Evolutionary conservation across 2,329 filamentous ascomycete species (phyloP).

Genomic region (Microdochium paspali): DNA sequence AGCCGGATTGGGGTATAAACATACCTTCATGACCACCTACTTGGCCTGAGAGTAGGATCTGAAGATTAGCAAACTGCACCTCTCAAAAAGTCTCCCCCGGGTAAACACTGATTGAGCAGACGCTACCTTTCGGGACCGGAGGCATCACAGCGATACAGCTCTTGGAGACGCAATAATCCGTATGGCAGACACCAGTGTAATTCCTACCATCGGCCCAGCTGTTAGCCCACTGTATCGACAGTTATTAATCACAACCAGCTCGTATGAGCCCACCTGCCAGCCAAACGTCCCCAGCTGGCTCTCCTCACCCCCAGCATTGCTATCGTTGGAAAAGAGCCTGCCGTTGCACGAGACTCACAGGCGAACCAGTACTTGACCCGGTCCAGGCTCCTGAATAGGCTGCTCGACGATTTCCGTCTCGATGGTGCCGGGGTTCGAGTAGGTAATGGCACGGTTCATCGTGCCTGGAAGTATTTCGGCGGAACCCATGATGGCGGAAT

Average conservation of each 20-base stretch:
- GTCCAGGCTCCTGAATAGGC: slow-evolving; percentile 11
- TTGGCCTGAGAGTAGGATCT: slow-evolving; percentile 49
- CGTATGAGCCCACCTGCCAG: too few relatives aligned
- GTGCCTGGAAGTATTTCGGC: not conserved
- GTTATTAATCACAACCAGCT: too few relatives aligned
- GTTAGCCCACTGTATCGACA: too few relatives aligned
- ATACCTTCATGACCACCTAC: slow-evolving; percentile 61
- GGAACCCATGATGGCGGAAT: too few relatives aligned
- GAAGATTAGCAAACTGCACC: slow-evolving; percentile 36
- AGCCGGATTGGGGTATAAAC: too few relatives aligned
- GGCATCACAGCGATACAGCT: not conserved
- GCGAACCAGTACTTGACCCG: slow-evolving; percentile 14
- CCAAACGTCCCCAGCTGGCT: too few relatives aligned
- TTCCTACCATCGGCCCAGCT: not conserved
- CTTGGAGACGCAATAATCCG: slow-evolving; percentile 3
- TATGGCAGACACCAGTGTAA: slow-evolving; percentile 4
- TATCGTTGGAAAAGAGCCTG: too few relatives aligned
- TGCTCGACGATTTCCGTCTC: slow-evolving; percentile 14
- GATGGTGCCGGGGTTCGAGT: slow-evolving; percentile 13
- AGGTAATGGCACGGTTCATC: slow-evolving; percentile 10
- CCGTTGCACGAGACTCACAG: slow-evolving; percentile 9
- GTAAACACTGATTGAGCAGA: too few relatives aligned
- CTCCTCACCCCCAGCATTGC: too few relatives aligned
- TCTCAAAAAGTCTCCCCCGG: too few relatives aligned
- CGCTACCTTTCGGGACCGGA: slow-evolving; percentile 27